Evolutionary conservation across 768 basidiomycete species (phyloP), one percentile per base, ranked within the genome.

Genomic region (Trametes elegans): DNA sequence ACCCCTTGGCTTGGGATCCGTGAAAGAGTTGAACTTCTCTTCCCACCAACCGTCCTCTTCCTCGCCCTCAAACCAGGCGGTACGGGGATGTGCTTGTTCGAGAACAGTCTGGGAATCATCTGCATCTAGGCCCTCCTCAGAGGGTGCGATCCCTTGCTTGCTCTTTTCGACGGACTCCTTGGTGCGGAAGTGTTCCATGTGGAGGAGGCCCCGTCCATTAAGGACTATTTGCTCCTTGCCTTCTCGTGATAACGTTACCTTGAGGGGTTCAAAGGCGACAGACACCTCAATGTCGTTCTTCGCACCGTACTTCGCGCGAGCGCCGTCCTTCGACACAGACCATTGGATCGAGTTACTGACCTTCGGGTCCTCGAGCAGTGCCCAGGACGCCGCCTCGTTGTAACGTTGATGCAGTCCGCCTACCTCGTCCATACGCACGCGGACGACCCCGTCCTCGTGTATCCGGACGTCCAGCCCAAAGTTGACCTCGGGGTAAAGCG

Each of bases 1-100:
- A 95, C 96, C 96, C 76, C 97, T 98, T 0, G 96, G 96, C 70
- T 98, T 99, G 1, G 84, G 78, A 68, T 99, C 97, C 0, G 86
- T 93, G 87, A 93, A 95, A 5, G 87, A 80, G 21, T 73, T 80
- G 70, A 90, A 99, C 0, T 74, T 81, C 71, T 99, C 97, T 56
- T 95, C 91, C 88, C 93, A 99, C 67, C 80, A 87, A 24, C 77
- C 91, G 58, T 90, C 88, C 64, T 96, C 89, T 16, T 73, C 72
- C 10, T 90, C 86, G 11, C 93, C 92, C 67, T 96, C 95, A 56
- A 97, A 97, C 93, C 92, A 98, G 8, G 81, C 79, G 1, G 73
- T 71, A 3, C 42, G 75, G 66, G 61, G 83, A 81, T 58, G 76
- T 52, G 71, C 70, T 52, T 84, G 72, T 11, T 32, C 51, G 27